A percentile compares a stretch with the other conserved stretches of the same genome.
These are phyloP conservation scores for Chiua sp. DNA, from an alignment of 1,284 basidiomycete genomes.

Conservation along the genomic window DNA sequence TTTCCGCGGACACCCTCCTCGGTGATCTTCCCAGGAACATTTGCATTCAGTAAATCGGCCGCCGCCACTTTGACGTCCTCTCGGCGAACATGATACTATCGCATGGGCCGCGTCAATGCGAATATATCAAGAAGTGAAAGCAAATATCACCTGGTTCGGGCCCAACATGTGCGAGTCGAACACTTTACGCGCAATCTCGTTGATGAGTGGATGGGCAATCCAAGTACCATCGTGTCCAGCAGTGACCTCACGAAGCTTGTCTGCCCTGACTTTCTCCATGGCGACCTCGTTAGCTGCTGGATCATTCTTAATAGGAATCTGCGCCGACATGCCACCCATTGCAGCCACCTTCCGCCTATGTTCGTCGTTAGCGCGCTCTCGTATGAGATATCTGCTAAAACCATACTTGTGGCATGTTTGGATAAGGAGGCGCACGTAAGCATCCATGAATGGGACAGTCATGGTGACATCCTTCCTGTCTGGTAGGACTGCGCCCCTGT, in stretches of 20 bases:
- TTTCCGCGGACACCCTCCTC: constrained; percentile 85
- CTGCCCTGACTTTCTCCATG: constrained; percentile 96
- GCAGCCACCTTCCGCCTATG: constrained; percentile 94
- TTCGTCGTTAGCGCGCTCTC: constrained; percentile 11
- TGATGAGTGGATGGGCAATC: constrained; percentile 98
- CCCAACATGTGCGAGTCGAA: constrained; percentile 96
- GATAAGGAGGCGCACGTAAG: constrained; percentile 96
- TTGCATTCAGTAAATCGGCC: constrained; percentile 84
- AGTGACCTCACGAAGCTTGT: constrained; percentile 96
- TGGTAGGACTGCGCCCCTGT: constrained; percentile 84
- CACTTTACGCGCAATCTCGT: constrained; percentile 89
- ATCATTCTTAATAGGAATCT: constrained; percentile 99
- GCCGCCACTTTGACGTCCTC: constrained; percentile 92
- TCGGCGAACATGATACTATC: constrained; percentile 88
- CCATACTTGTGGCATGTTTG: constrained; percentile 95
- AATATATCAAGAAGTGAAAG: constrained; percentile 3
- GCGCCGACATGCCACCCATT: constrained; percentile 99
- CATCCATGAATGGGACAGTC: constrained; percentile 98
- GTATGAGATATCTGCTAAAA: constrained; percentile 3
- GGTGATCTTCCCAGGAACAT: constrained; percentile 88
- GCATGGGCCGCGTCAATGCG: constrained; percentile 9
- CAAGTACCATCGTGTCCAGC: constrained; percentile 97
- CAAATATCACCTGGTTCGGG: constrained; percentile 81
- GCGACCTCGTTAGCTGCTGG: constrained; percentile 92
- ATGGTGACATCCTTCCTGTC: constrained; percentile 98